Evolutionary conservation across 805 yeast species (phyloP).

Genomic region (Candida ovalis): DNA sequence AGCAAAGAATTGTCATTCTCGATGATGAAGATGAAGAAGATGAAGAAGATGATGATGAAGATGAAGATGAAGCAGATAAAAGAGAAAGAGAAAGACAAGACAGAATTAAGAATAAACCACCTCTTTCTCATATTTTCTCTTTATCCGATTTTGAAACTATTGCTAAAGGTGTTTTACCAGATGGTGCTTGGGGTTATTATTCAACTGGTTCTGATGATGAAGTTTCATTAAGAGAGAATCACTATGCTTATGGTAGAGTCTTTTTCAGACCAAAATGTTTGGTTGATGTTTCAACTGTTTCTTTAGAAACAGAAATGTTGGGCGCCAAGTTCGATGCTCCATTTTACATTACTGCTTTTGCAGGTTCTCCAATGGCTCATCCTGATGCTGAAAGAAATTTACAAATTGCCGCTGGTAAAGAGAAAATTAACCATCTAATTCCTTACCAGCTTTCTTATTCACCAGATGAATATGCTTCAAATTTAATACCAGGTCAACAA

Average conservation of each 20-base stretch:
- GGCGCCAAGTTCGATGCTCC: constrained; percentile 68
- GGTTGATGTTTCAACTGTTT: constrained; percentile 67
- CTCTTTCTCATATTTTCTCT: constrained; percentile 63
- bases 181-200: constrained; percentile 84
- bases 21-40: constrained; percentile 26
- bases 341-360: constrained; percentile 86
- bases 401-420: constrained; percentile 66
- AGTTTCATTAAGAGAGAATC: constrained; percentile 82
- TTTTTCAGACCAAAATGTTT: constrained; percentile 81
- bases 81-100: constrained; percentile 39
- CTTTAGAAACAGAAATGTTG: constrained; percentile 61
- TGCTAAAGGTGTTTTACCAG: constrained; percentile 70
- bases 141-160: constrained; percentile 82
- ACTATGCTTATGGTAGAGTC: constrained; percentile 77
- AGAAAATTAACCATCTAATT: constrained; percentile 75
- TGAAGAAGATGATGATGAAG: constrained; percentile 23
- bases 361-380: constrained; percentile 82
- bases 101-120: constrained; percentile 54
- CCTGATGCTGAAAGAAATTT: constrained; percentile 83
- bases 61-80: constrained; percentile 22
- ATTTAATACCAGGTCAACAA: constrained; percentile 55
- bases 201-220: constrained; percentile 92
- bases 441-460: constrained; percentile 85
- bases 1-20: constrained; percentile 19
- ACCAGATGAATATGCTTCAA: constrained; percentile 70